Evolutionary conservation across 257 asterid species (phyloP), one percentile per base, ranked within the genome.

Genomic region (Sherardia arvensis): DNA sequence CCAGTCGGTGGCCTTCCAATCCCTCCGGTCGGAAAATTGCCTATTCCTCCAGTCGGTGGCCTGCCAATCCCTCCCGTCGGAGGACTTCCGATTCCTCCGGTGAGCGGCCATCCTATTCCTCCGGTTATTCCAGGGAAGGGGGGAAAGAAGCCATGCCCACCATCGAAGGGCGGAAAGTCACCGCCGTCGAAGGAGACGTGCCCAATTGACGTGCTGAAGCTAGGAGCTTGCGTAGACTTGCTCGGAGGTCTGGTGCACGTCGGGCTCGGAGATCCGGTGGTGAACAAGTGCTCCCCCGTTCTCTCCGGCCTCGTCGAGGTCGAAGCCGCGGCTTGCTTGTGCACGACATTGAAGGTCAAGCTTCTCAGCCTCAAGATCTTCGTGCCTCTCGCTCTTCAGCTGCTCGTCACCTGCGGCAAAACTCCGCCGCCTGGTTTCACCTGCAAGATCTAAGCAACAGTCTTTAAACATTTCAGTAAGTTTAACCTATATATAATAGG

Each of bases 381-480:
- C 69, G 83, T 90, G 18, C 97, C 97, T n/a, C 59, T 90, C 21
- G 97, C 95, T 32, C 88, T 87, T 22, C 78, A 90, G 80, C 95
- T 89, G 1, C 97, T 87, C 23, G 59, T 81, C 58, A 80, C 89
- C 51, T 89, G 95, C 69, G 96, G 95, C 32, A 84, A 89, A 74
- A 59, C 87, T 0, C 95, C 96, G 8, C 96, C 96, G 1, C 97
- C 97, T 47, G 97, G 97, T 57, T 89, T 69, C 86, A 89, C 97
- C 69, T 89, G 97, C 81, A 70, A 2, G 0, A 53, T 53, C 58
- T 53, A 22, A 49, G 20, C n/a, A 14, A 2, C 4, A 11, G 5
- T 45, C 12, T 45, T 45, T 11, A 8, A 3, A 3, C 1, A 2
- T 45, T 45, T 12, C 6, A 32, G 47, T 38, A 38, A 38, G 43